A percentile compares a stretch with the other conserved stretches of the same genome.
Conservation (phyloP, 192 early-diverging fungal genomes). For the Coemansia sp. region DNA sequence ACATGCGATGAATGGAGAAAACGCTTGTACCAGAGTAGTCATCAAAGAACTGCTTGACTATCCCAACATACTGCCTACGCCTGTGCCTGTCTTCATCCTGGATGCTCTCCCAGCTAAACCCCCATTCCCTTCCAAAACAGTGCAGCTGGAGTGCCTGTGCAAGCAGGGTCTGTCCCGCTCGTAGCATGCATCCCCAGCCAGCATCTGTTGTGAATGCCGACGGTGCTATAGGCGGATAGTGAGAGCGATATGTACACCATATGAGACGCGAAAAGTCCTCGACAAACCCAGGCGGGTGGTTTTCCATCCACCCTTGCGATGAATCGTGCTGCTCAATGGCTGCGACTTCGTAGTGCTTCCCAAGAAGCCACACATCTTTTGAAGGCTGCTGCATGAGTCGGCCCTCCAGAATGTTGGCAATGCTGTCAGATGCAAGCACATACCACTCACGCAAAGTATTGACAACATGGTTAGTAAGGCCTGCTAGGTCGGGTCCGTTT, state of each 20-base stretch:
- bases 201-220: slow-evolving; percentile 82
- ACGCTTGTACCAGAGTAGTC: slow-evolving; percentile 63
- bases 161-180: slow-evolving; percentile 91
- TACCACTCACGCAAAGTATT: slow-evolving; percentile 54
- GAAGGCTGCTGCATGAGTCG: slow-evolving; percentile 35
- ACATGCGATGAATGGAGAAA: slow-evolving; percentile 94
- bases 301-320: slow-evolving; percentile 6
- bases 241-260: slow-evolving; percentile 93
- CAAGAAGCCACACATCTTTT: slow-evolving; percentile 50
- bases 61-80: slow-evolving; percentile 41
- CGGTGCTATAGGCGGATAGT: slow-evolving; percentile 76
- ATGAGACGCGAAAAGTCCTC: slow-evolving; percentile 80
- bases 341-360: slow-evolving; percentile 33
- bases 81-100: slow-evolving; percentile 12
- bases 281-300: slow-evolving; percentile 59
- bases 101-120: slow-evolving; percentile 16
- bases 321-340: neutral
- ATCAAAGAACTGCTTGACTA: slow-evolving; percentile 83
- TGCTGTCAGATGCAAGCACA: slow-evolving; percentile 47
- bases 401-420: slow-evolving; percentile 40
- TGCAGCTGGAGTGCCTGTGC: slow-evolving; percentile 79
- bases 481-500: slow-evolving; percentile 12
- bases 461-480: slow-evolving; percentile 34
- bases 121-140: slow-evolving; percentile 67
- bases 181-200: slow-evolving; percentile 97